Percentiles rank a stretch among this genome's conserved stretches.
phyloP scores from a whole-genome alignment of 495 filamentous ascomycete species.

The Wilcoxina mikolae region DNA sequence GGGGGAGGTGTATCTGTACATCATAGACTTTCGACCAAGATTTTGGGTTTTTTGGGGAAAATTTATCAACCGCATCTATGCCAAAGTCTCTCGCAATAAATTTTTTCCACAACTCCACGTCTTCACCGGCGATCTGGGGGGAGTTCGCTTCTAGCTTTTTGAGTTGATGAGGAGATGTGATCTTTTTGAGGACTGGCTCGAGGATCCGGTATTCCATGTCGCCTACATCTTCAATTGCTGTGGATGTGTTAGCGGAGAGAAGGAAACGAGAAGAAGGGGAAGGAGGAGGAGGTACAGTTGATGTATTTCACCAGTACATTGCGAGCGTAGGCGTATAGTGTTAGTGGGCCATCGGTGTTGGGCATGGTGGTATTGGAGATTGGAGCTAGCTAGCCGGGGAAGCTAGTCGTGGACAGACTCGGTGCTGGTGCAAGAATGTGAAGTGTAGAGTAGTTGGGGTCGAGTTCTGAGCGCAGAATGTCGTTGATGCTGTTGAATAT shows the following conservation, averaged over 20 bases:
- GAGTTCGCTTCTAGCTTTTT: conserved; percentile 46
- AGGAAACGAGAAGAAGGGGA: not conserved
- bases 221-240: conserved; percentile 48
- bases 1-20: not conserved
- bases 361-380: not conserved
- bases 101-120: conserved; percentile 49
- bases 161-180: conserved; percentile 53
- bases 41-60: conserved; percentile 38
- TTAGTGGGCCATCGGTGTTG: conserved; percentile 15
- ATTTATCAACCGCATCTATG: conserved; percentile 39
- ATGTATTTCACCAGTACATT: conserved; percentile 23
- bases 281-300: conserved; percentile 13
- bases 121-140: conserved; percentile 47
- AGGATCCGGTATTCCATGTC: conserved; percentile 47
- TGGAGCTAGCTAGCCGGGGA: not conserved
- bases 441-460: too few relatives aligned
- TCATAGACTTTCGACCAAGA: conserved; percentile 53
- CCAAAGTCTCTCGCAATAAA: conserved; percentile 54
- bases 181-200: conserved; percentile 43
- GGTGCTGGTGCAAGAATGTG: not conserved
- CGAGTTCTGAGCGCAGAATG: too few relatives aligned
- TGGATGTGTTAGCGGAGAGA: conserved; percentile 3
- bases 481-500: too few relatives aligned
- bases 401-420: not conserved
- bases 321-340: conserved; percentile 18